A percentile compares a stretch with the other conserved stretches of the same genome.
Conservation (phyloP, 805 yeast species). For the Wickerhamomyces bisporus region DNA sequence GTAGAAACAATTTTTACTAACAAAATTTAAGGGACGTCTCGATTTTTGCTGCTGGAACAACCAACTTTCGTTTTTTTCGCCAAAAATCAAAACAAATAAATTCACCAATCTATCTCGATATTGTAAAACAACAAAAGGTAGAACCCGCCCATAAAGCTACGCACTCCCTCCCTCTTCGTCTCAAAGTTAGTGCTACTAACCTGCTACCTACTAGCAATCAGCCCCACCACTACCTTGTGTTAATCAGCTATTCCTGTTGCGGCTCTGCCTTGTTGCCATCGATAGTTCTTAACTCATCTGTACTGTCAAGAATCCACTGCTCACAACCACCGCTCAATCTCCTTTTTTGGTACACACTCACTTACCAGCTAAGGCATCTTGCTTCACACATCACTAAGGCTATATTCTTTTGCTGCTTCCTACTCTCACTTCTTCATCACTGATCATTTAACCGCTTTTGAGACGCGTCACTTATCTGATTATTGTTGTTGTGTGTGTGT, state of each 20-base stretch:
- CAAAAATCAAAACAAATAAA: conserved; percentile 4
- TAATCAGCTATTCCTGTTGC: not conserved
- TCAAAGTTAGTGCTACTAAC: too few species aligned
- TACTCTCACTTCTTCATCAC: not conserved
- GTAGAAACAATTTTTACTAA: not conserved
- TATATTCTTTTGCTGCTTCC: not conserved
- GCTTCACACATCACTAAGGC: not conserved
- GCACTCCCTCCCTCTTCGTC: not conserved
- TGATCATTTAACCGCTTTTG: too few species aligned
- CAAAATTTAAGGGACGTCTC: not conserved
- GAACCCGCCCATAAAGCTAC: not conserved
- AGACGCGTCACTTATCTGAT: too few species aligned
- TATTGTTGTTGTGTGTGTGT: too few species aligned
- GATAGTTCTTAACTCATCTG: too few species aligned
- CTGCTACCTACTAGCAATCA: too few species aligned
- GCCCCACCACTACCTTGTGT: not conserved
- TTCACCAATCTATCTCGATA: not conserved
- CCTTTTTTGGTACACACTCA: too few species aligned
- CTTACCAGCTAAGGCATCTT: too few species aligned
- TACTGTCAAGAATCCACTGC: too few species aligned
- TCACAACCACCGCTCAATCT: too few species aligned
- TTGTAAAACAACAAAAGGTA: not conserved
- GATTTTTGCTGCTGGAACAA: not conserved
- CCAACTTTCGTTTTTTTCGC: not conserved
- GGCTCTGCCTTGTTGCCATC: not conserved